phyloP scores from a whole-genome alignment of 305 asterid genomes.

The Fraxinus greggii region DNA sequence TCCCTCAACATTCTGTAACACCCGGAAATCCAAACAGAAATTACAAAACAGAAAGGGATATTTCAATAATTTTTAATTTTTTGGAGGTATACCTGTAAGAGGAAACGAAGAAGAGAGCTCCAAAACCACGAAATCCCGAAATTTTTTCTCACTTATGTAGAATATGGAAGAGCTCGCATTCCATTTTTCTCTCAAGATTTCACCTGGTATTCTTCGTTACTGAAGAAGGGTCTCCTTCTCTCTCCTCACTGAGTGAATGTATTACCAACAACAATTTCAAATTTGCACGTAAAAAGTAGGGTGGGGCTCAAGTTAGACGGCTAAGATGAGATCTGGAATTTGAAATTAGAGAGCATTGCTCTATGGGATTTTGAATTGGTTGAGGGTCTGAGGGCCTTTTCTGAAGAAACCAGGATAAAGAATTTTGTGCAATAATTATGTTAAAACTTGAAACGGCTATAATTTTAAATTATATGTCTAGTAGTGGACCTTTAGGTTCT shows the following conservation, averaged over 20 bases:
- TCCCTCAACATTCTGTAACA: conserved; percentile 85
- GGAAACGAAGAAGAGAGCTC: conserved; percentile 61
- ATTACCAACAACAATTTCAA: conserved; percentile 15
- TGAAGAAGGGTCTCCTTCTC: conserved; percentile 19
- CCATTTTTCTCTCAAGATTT: conserved; percentile 5
- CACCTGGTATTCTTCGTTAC: neutral
- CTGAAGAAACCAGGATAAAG: neutral
- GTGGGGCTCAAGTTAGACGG: conserved; percentile 30
- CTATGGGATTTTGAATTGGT: conserved; percentile 38
- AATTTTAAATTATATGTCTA: neutral
- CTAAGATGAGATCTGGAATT: conserved; percentile 34
- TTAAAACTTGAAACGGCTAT: neutral
- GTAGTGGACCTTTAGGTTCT: neutral
- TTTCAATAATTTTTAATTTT: conserved; percentile 12
- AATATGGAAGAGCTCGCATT: conserved; percentile 6
- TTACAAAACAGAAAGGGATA: neutral
- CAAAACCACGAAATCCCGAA: conserved; percentile 50
- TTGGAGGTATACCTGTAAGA: conserved; percentile 52
- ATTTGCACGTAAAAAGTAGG: conserved; percentile 20
- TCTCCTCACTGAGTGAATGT: conserved; percentile 18
- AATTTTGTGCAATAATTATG: neutral
- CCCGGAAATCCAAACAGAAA: conserved; percentile 18
- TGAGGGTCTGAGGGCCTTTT: conserved; percentile 26
- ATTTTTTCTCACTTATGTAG: conserved; percentile 37
- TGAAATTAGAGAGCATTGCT: conserved; percentile 42